Base-by-base conservation (phyloP, 2,329 filamentous ascomycete genomes). In the Colletotrichum sublineola region DNA sequence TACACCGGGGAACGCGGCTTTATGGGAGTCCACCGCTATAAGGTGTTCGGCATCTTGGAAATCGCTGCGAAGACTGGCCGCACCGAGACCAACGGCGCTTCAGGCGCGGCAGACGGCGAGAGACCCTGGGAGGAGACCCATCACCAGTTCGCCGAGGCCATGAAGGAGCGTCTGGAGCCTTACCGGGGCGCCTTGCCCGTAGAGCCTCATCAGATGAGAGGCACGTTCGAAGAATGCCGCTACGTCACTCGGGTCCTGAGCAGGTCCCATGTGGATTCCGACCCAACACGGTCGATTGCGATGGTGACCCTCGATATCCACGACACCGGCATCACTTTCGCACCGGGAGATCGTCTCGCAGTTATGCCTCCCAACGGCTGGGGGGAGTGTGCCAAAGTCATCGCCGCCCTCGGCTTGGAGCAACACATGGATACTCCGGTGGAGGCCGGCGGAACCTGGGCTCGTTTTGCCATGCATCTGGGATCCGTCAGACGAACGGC, bases 1-100 rank as follows among this genome's bases (percentile, higher is more conserved):
- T 89, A 89, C 72, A 85, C 86, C 0, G 87, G 86, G 0, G 86
- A 88, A 73, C 81, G 87, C 24, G 87, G 87, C 1, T 89, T 88
- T 75, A 87, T 89, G 86, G 86, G 87, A 1, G 85, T 84, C 0
- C 87, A 89, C 75, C 80, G 86, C 20, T 88, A 88, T 77, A 89
- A 89, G 75, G 86, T 89, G 5, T 89, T 87, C 68, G 87, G 86
- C 0, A 85, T 88, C 31, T 83, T 89, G 0, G 86, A 88, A 70
- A 83, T 87, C n/a, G 86, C 87, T 0, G 84, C 82, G 31, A 88
- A 89, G 77, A 87, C 85, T 0, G 86, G 87, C 1, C 81, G 87
- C 3, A 85, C 86, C 0, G 86, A 84, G 70, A 88, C 86, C 0
- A 88, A 88, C 63, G 86, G 87, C 1, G 79, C 82, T 15, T 87